A percentile compares a stretch with the other conserved stretches of the same genome.
Evolutionary conservation across 495 filamentous ascomycete species (phyloP).

Genomic region (Corynascus novoguineensis): DNA sequence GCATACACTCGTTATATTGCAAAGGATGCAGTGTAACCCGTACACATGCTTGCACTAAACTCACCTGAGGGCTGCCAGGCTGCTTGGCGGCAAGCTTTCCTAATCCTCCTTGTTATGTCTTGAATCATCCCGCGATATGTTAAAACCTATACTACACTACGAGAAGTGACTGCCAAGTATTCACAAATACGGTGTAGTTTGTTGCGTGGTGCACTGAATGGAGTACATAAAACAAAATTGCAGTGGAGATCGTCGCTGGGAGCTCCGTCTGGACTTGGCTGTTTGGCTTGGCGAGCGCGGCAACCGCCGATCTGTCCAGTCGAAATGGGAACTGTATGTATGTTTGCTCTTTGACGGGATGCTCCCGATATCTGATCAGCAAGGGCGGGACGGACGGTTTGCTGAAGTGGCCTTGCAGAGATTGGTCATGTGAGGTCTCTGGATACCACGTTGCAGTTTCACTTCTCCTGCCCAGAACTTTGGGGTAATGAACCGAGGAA

Average conservation of each 20-base stretch:
- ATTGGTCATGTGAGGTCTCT: not conserved
- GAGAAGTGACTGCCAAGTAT: no score
- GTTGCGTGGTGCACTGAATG: no score
- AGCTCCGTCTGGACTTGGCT: not conserved
- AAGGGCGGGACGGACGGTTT: not conserved
- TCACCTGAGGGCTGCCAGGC: no score
- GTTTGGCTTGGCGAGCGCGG: not conserved
- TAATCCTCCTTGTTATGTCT: no score
- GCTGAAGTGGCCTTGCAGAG: not conserved
- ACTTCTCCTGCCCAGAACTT: not conserved
- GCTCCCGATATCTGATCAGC: not conserved
- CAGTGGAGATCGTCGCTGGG: not conserved
- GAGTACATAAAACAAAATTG: no score
- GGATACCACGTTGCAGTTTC: conserved; percentile 2
- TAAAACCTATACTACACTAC: no score
- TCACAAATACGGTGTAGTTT: no score
- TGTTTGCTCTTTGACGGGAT: not conserved
- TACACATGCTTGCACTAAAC: no score
- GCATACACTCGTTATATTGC: no score
- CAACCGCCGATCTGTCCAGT: no score
- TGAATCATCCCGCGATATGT: no score
- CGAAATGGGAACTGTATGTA: not conserved
- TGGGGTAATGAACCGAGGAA: not conserved
- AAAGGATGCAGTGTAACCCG: no score
- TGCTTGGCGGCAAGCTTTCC: not conserved